These are phyloP conservation scores for Fusarium sp. DNA, from an alignment of 2,329 filamentous ascomycete species.

Conservation along the genomic window DNA sequence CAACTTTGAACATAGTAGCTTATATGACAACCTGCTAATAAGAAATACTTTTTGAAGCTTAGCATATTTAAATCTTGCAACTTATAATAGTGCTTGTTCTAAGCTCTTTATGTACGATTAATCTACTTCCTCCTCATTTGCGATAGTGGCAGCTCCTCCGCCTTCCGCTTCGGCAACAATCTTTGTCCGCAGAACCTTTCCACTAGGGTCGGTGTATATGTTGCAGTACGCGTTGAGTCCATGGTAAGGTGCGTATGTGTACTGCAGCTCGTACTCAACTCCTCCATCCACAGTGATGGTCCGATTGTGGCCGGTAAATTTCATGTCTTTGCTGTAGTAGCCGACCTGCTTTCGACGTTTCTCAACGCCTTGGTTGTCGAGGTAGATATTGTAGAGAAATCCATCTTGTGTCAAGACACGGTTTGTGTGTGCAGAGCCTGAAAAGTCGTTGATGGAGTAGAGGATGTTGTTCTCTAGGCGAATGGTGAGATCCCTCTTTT, in stretches of 20 bases:
- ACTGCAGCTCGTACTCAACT: slow-evolving; percentile 25
- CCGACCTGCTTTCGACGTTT: slow-evolving; percentile 31
- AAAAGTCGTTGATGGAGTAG: slow-evolving; percentile 35
- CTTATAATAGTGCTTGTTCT: too few relatives aligned
- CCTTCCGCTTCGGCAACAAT: slow-evolving; percentile 34
- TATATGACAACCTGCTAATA: too few relatives aligned
- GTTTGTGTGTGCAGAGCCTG: slow-evolving; percentile 29
- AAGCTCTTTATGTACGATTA: background rate
- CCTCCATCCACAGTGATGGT: slow-evolving; percentile 13
- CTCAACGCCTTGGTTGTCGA: slow-evolving; percentile 27
- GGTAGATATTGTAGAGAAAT: slow-evolving; percentile 28
- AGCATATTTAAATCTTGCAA: too few relatives aligned
- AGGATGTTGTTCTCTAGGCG: slow-evolving; percentile 32
- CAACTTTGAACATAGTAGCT: too few relatives aligned
- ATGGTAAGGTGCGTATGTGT: slow-evolving; percentile 26
- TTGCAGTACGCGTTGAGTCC: slow-evolving; percentile 32
- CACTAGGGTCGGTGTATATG: slow-evolving; percentile 24
- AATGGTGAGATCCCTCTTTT: slow-evolving; percentile 26
- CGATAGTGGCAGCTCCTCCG: slow-evolving; percentile 31
- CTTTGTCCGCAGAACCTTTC: slow-evolving; percentile 30
- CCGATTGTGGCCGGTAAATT: slow-evolving; percentile 30
- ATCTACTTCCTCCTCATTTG: slow-evolving; percentile 16
- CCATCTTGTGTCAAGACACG: slow-evolving; percentile 32
- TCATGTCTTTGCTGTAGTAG: slow-evolving; percentile 33
- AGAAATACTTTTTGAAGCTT: too few relatives aligned